Evolutionary conservation across 768 basidiomycete species (phyloP).

Genomic region (Kwoniella mangroviensis): DNA sequence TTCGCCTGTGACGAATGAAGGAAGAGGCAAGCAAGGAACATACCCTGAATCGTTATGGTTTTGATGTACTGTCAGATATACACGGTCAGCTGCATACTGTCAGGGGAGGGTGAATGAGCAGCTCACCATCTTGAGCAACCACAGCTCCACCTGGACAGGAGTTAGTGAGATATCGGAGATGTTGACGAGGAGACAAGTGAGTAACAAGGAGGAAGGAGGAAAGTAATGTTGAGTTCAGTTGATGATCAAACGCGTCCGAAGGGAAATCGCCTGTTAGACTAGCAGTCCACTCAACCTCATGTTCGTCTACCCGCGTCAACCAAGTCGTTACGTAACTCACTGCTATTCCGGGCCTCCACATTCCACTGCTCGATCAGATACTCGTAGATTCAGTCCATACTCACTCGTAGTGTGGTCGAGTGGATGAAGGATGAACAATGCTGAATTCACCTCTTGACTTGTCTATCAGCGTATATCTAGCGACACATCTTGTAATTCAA

Average conservation of each 20-base stretch:
- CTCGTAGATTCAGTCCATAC: neutral
- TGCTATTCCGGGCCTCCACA: constrained; percentile 7
- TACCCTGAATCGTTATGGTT: constrained; percentile 58
- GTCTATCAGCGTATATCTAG: too few relatives aligned
- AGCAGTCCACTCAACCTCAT: constrained; percentile 13
- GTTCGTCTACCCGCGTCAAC: constrained; percentile 19
- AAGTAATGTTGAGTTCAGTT: neutral
- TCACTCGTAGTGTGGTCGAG: too few relatives aligned
- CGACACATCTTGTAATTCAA: neutral
- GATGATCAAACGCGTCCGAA: constrained; percentile 13
- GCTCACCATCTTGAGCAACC: constrained; percentile 16
- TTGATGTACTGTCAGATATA: constrained; percentile 47
- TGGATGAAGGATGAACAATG: neutral
- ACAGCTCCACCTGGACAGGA: neutral
- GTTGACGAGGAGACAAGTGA: neutral
- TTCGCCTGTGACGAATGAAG: neutral
- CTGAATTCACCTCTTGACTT: neutral
- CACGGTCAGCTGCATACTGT: constrained; percentile 6
- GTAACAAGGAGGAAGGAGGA: constrained; percentile 5
- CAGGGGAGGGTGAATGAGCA: neutral
- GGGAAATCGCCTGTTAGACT: neutral
- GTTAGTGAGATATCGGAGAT: neutral
- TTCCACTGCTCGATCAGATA: neutral
- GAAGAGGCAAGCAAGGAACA: neutral
- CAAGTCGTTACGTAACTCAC: constrained; percentile 10